These are phyloP conservation scores for Prunella vulgaris DNA, from an alignment of 257 asterid species.

Conservation along the genomic window DNA sequence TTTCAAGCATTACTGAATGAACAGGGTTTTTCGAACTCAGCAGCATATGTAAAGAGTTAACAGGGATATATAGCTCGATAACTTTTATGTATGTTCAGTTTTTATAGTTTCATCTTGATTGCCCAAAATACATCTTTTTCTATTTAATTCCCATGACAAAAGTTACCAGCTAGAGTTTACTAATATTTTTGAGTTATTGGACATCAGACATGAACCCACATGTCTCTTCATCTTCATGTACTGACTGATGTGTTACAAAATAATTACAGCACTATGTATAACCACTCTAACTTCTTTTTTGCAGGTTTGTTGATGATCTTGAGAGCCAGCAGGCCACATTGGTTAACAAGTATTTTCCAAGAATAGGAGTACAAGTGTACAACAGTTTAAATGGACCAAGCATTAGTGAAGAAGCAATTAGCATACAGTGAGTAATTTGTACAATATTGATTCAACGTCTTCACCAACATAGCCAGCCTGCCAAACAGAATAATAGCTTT, in stretches of 20 bases:
- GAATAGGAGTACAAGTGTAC: not conserved
- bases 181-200: too few species aligned
- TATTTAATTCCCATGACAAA: too few species aligned
- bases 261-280: not conserved
- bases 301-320: not conserved
- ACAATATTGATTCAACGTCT: slow-evolving; percentile 92
- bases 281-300: slow-evolving; percentile 12
- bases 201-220: not conserved
- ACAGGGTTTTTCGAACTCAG: too few species aligned
- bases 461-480: slow-evolving; percentile 99
- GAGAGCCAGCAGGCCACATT: slow-evolving; percentile 10
- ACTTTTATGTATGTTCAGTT: too few species aligned
- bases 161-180: too few species aligned
- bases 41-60: too few species aligned
- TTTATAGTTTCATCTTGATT: too few species aligned
- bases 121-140: too few species aligned
- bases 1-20: too few species aligned
- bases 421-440: slow-evolving; percentile 70
- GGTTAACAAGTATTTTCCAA: slow-evolving; percentile 18
- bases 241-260: not conserved
- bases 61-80: too few species aligned
- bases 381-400: slow-evolving; percentile 12
- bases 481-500: slow-evolving; percentile 23
- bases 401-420: not conserved
- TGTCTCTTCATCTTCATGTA: slow-evolving; percentile 5